Base-by-base conservation (phyloP, 2,329 filamentous ascomycete genomes). In the Colletotrichum navitas region DNA sequence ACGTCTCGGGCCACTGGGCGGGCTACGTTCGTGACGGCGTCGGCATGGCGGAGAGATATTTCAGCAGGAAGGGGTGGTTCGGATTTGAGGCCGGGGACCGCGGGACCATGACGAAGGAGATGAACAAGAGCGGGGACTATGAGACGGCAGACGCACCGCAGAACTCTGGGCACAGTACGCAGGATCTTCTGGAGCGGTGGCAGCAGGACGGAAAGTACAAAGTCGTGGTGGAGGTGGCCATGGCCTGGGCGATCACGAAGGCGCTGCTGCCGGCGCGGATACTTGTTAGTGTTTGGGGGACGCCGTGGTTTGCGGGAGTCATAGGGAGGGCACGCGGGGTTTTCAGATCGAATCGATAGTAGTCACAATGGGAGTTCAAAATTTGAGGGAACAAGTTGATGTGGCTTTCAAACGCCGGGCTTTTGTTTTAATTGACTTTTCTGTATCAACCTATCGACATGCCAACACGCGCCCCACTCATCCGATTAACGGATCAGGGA, bases 211-310 rank as follows among this genome's bases (percentile, higher is more conserved):
- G 76, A n/a, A 84, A 83, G 73, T 89, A 90, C 77, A 86, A 84
- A 73, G 82, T 91, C n/a, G 82, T 90, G 6, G 82, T 90, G 0
- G 89, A 92, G 80, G 89, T 98, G 74, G 96, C 94, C 32, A 92
- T 96, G 26, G 95, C 96, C 6, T 99, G 96, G 84, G 93, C 94
- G 0, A 88, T 98, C 74, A 97, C 94, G 1, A 99, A 99, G 83
- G 90, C 90, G 21, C 78, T 98, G 70, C 80, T 99, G 74, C 94
- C 96, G 0, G 77, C 93, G 16, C 88, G 96, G 75, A 88, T 99
- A 73, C 83, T 92, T 34, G 81, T 90, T 8, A 97, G 95, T 82
- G 87, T 97, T 5, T 97, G 93, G 94, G 92, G 89, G 18, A 97
- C 96, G 58, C 96, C 96, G 5, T 97, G 94, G 92, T 97, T 98